phyloP scores from a whole-genome alignment of 1,139 yeast genomes.

The Geotrichum citri-aurantii region DNA sequence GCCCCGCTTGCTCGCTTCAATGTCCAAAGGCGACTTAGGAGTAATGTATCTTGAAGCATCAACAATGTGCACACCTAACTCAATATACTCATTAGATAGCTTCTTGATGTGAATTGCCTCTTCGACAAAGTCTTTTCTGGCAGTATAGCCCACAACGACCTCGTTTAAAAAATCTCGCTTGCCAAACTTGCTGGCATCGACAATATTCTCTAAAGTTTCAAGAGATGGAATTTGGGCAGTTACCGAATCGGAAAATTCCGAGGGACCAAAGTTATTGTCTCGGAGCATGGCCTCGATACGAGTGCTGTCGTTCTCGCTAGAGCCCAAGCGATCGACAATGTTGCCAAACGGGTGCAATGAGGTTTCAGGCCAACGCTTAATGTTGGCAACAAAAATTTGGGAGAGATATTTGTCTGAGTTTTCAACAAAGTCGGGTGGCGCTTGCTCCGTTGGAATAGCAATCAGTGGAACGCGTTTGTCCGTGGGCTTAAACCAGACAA shows the following conservation, averaged over 20 bases:
- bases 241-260: constrained; percentile 58
- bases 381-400: constrained; percentile 84
- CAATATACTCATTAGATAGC: constrained; percentile 53
- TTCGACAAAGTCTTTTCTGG: constrained; percentile 51
- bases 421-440: constrained; percentile 90
- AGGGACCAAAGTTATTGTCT: constrained; percentile 86
- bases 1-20: constrained; percentile 86
- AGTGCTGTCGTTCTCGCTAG: constrained; percentile 65
- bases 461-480: constrained; percentile 95
- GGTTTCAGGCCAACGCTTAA: constrained; percentile 98
- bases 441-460: constrained; percentile 97
- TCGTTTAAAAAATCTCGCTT: constrained; percentile 52
- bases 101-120: constrained; percentile 73
- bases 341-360: constrained; percentile 98
- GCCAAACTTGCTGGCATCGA: constrained; percentile 37
- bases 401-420: constrained; percentile 78
- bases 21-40: constrained; percentile 70
- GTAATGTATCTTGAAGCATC: constrained; percentile 72
- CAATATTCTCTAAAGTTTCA: constrained; percentile 28
- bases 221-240: constrained; percentile 35
- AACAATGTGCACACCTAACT: constrained; percentile 72
- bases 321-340: constrained; percentile 77
- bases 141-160: constrained; percentile 60
- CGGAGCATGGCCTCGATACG: constrained; percentile 86
- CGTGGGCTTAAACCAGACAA: constrained; percentile 98